Percentiles rank a stretch among this genome's conserved stretches.
These are phyloP conservation scores for Aurifilum marmelostoma DNA, from an alignment of 2,329 filamentous ascomycete genomes.

Conservation along the genomic window DNA sequence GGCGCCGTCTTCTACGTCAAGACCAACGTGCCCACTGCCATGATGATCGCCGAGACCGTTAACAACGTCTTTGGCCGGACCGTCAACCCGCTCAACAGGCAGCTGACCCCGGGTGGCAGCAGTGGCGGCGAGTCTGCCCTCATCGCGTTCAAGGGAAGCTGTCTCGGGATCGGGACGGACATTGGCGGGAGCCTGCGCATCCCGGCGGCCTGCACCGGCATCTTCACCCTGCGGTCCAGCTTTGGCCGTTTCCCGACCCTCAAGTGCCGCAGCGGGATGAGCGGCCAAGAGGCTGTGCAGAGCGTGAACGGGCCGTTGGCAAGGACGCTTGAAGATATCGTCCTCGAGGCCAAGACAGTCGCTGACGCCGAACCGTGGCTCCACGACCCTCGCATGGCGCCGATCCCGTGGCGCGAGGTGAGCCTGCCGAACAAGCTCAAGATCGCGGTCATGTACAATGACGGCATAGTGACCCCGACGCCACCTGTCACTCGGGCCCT, in stretches of 20 bases:
- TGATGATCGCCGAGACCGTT: slow-evolving; percentile 69
- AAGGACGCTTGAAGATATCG: slow-evolving; percentile 57
- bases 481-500: slow-evolving; percentile 66
- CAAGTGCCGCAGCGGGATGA: slow-evolving; percentile 58
- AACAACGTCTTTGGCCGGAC: slow-evolving; percentile 69
- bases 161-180: slow-evolving; percentile 66
- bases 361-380: slow-evolving; percentile 59
- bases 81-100: slow-evolving; percentile 62
- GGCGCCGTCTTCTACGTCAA: slow-evolving; percentile 62
- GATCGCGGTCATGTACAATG: slow-evolving; percentile 67
- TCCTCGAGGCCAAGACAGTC: slow-evolving; percentile 56
- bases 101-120: slow-evolving; percentile 64
- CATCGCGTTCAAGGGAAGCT: slow-evolving; percentile 60
- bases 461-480: slow-evolving; percentile 66
- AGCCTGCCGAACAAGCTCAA: slow-evolving; percentile 47
- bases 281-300: slow-evolving; percentile 66
- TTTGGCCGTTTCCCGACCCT: slow-evolving; percentile 63
- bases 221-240: slow-evolving; percentile 60
- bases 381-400: slow-evolving; percentile 59
- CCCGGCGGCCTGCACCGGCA: slow-evolving; percentile 59
- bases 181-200: slow-evolving; percentile 61
- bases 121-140: slow-evolving; percentile 70
- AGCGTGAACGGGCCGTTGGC: slow-evolving; percentile 68
- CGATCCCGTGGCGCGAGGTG: slow-evolving; percentile 57
- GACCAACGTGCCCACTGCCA: slow-evolving; percentile 62